phyloP scores from a whole-genome alignment of 129 eudicot species.

The Arctium lappa region DNA sequence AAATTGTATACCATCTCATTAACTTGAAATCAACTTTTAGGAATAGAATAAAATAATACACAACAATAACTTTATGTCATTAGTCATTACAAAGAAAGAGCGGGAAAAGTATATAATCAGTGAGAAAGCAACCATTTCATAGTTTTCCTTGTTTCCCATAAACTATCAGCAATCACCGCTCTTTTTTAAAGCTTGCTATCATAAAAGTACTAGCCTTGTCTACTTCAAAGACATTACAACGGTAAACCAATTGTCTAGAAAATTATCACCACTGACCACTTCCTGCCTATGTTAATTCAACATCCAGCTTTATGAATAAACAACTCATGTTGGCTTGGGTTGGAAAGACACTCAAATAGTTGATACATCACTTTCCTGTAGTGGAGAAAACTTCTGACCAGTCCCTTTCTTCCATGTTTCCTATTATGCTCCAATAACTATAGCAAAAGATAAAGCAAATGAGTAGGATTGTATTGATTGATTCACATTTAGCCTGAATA shows the following conservation, averaged over 20 bases:
- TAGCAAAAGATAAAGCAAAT: constrained; percentile 16
- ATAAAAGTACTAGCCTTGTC: neutral
- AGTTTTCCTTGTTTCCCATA: neutral
- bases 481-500: neutral
- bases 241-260: neutral
- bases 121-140: neutral
- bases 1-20: neutral
- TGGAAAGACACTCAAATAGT: constrained; percentile 24
- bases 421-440: constrained; percentile 36
- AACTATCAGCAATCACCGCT: neutral
- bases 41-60: neutral
- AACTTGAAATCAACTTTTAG: neutral
- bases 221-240: neutral
- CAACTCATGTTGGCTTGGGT: constrained; percentile 25
- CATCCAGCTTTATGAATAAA: constrained; percentile 32
- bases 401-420: constrained; percentile 34
- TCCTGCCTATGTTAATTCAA: constrained; percentile 1
- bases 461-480: constrained; percentile 2
- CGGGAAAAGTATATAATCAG: neutral
- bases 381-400: constrained; percentile 17
- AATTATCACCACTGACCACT: neutral
- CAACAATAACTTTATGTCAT: neutral
- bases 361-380: constrained; percentile 39
- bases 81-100: neutral
- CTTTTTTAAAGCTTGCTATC: neutral